Evolutionary conservation across 208 protist genomes (phyloP), one percentile per base, ranked within the genome.

Genomic region (Acanthamoeba culbertsoni): DNA sequence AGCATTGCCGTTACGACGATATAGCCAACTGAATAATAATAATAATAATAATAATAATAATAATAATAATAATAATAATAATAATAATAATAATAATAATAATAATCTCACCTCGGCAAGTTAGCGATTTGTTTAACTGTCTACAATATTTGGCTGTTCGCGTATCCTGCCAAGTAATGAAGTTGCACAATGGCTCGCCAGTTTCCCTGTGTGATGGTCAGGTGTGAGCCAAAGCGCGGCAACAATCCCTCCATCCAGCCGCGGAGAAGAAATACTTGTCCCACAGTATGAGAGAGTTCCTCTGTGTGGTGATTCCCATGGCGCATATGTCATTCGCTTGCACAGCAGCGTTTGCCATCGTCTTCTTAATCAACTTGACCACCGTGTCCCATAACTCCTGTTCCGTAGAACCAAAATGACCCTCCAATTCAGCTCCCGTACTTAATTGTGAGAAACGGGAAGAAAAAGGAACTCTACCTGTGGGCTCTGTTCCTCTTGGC

Each of bases 91-190:
- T n/a, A n/a, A n/a, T n/a, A n/a, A n/a, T n/a, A n/a, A n/a, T n/a
- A n/a, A n/a, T n/a, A n/a, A n/a, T n/a, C n/a, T n/a, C n/a, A 88
- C 77, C 37, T 31, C 77, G 42, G 20, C 43, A 63, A 10, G 77
- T 16, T 42, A 88, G 42, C 3, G 77, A 62, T 0, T 37, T 26
- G 77, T 88, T 88, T n/a, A 55, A 20, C 26, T 62, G 42, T 6
- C 28, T 23, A 31, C 77, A 88, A 35, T 63, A 63, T 23, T 88
- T 62, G 26, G 51, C 77, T 23, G 77, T 63, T 5, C 77, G 77
- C 23, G 51, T 62, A 48, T 88, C 77, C 46, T 88, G 77, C 77
- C 77, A 88, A 6, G 51, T 63, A 18, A 88, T 28, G 51, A 88
- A 88, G 20, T 88, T 88, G 46, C 77, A 63, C 7, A 88, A 6